Conservation (phyloP, 1,284 basidiomycete species). For the Ganoderma resinaceum region DNA sequence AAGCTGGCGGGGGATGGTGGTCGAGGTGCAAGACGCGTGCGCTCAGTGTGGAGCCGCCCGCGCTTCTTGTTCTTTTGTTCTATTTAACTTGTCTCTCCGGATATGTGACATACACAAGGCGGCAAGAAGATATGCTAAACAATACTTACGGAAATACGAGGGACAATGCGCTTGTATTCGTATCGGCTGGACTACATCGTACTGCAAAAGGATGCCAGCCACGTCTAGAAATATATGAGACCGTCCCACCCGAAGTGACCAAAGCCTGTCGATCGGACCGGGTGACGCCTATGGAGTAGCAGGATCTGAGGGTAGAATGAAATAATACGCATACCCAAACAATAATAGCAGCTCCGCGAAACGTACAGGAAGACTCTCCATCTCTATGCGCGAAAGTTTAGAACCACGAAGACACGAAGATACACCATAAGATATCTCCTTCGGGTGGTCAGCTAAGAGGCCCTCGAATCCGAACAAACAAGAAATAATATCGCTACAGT, state of each 20-base stretch:
- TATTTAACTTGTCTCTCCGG: not conserved
- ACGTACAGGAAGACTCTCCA: constrained; percentile 24
- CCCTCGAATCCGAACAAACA: constrained; percentile 21
- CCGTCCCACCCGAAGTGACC: constrained; percentile 27
- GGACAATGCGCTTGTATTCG: constrained; percentile 17
- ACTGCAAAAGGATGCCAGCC: constrained; percentile 24
- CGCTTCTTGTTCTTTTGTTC: constrained; percentile 21
- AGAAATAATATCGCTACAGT: constrained; percentile 33
- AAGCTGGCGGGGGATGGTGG: constrained; percentile 27
- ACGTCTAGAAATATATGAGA: constrained; percentile 35
- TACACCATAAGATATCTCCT: constrained; percentile 26
- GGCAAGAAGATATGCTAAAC: not conserved
- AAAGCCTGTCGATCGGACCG: constrained; percentile 19
- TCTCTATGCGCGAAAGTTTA: constrained; percentile 25
- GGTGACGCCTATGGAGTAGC: constrained; percentile 21
- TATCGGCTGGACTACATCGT: constrained; percentile 26
- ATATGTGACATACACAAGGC: not conserved
- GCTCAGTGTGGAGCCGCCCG: constrained; percentile 27
- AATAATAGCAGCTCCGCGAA: constrained; percentile 18
- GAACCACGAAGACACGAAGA: constrained; percentile 18
- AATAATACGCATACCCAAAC: constrained; percentile 25
- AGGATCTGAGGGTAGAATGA: constrained; percentile 6
- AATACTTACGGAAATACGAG: not conserved
- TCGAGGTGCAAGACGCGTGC: constrained; percentile 28
- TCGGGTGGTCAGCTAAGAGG: constrained; percentile 13